Evolutionary conservation across 257 asterid genomes (phyloP).

Genomic region (Scutellaria galericulata): DNA sequence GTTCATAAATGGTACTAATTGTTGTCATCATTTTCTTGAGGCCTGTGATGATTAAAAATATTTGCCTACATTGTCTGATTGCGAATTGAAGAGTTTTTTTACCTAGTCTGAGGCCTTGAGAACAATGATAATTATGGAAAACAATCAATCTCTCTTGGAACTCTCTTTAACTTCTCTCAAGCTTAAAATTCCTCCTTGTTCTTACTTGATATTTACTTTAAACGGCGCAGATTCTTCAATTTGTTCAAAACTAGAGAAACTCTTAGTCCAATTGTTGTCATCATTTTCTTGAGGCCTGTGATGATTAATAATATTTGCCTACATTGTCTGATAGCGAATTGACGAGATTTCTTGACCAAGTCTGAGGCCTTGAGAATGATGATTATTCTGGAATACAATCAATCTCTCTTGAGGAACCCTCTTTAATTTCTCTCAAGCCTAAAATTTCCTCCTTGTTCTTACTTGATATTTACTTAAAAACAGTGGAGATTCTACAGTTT

Average conservation of each 20-base stretch:
- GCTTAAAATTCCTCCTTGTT: neutral
- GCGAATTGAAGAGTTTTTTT: slow-evolving; percentile 27
- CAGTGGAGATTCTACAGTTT: too few relatives aligned
- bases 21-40: neutral
- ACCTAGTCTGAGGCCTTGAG: slow-evolving; percentile 36
- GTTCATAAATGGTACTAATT: neutral
- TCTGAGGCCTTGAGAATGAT: slow-evolving; percentile 39
- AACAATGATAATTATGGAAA: neutral
- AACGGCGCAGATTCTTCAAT: too few relatives aligned
- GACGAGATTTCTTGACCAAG: slow-evolving; percentile 13
- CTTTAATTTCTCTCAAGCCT: neutral
- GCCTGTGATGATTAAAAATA: slow-evolving; percentile 44
- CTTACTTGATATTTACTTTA: neutral
- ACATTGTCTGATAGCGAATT: slow-evolving; percentile 51
- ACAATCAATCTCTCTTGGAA: neutral
- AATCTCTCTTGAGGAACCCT: neutral
- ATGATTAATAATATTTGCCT: slow-evolving; percentile 49
- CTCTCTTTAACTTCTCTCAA: neutral
- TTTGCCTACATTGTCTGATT: slow-evolving; percentile 66
- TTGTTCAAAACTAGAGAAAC: neutral
- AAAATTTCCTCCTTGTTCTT: neutral
- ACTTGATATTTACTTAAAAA: too few relatives aligned
- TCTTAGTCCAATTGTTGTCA: neutral
- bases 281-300: slow-evolving; percentile 42
- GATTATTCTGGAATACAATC: too few relatives aligned